Base-by-base conservation (phyloP, 1,284 basidiomycete genomes). In the Puccinia polysora region DNA sequence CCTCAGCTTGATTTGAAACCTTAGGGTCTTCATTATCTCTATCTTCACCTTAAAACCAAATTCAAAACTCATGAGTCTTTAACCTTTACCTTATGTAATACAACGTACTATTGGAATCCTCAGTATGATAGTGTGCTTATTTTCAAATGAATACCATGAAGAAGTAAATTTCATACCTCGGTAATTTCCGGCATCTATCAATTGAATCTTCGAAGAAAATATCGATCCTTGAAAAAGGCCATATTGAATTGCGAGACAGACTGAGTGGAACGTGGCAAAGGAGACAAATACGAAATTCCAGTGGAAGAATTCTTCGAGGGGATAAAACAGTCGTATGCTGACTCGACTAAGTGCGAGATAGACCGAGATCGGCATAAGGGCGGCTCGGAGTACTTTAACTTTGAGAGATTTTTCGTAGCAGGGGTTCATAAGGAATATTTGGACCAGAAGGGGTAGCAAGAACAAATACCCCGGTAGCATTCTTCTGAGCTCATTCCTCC, bases 261-360 rank as follows among this genome's bases (percentile, higher is more conserved):
- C 36, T 2, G 62, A 14, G 65, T 73, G 70, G 45, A 73, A 73
- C 2, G 70, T 73, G 30, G 70, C 20, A 28, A 73, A 65, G 36
- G 70, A 64, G 43, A 65, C 28, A 25, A 36, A 34, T 10, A 62
- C 20, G 45, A 65, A 73, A 23, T 73, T 73, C 30, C 53, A 47
- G 23, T 73, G 70, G 52, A 73, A 58, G 62, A 73, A 65, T 10
- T 56, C 62, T 34, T 73, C 53, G 18, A 73, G 20, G 5, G 70
- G 70, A n/a, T 73, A 55, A 34, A 73, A 65, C 6, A 64, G 32
- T 12, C 70, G 40, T 3, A 63, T 28, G 3, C 2, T 0, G 25
- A 53, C 23, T 10, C 69, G 58, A 23, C 0, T 49, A 20, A 73
- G 23, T 20, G 40, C 38, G 6, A 73, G 34, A 63, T 62, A 73